These are phyloP conservation scores for Acer yangbiense DNA, from an alignment of 345 rosid genomes.

Conservation along the genomic window DNA sequence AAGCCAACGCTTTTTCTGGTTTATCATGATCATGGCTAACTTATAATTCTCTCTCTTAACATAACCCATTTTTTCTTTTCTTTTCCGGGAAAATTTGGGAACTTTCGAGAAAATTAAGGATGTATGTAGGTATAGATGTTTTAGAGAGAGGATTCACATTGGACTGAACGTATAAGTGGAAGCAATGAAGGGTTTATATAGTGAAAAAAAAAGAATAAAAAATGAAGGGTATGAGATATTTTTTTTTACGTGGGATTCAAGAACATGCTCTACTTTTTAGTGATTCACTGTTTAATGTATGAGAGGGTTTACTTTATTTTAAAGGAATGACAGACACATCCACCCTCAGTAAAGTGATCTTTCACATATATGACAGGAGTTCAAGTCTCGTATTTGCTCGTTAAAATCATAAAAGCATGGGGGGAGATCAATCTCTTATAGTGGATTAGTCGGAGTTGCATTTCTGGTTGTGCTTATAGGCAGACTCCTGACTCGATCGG, in stretches of 20 bases:
- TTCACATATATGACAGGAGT: no score
- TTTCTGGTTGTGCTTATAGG: no score
- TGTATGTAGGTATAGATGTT: not conserved
- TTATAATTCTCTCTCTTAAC: not conserved
- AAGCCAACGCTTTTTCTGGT: slow-evolving; percentile 21
- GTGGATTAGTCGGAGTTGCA: no score
- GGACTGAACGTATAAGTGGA: slow-evolving; percentile 27
- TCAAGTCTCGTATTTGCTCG: no score
- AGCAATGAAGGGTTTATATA: slow-evolving; percentile 23
- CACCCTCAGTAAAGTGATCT: no score
- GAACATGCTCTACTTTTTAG: not conserved
- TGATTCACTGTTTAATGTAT: not conserved
- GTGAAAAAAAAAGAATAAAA: not conserved
- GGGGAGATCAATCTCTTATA: no score
- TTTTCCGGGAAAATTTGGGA: not conserved
- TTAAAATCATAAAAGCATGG: no score
- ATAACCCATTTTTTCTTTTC: slow-evolving; percentile 8
- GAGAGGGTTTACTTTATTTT: slow-evolving; percentile 15
- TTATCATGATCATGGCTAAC: slow-evolving; percentile 32
- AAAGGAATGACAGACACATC: no score
- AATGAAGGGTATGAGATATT: not conserved
- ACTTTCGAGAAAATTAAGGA: not conserved
- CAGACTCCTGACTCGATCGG: no score
- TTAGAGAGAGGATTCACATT: slow-evolving; percentile 4
- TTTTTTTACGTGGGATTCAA: slow-evolving; percentile 4